Conservation (phyloP, 768 basidiomycete species). For the Termitomyces sp. region DNA sequence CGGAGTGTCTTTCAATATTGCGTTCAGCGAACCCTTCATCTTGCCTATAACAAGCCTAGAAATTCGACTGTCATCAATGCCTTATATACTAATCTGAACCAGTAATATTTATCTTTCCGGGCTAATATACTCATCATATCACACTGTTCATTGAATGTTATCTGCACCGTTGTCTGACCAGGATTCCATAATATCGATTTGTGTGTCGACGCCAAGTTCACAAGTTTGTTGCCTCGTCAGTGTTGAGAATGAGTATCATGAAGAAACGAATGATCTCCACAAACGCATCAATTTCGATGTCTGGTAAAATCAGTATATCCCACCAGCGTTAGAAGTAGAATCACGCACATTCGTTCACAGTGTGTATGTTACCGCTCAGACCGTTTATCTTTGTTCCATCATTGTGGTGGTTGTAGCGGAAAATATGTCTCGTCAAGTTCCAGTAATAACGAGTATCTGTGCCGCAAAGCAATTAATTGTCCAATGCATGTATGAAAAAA, state of each 20-base stretch:
- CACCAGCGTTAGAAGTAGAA: conserved; percentile 3
- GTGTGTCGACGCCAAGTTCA: not conserved
- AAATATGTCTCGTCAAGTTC: conserved; percentile 56
- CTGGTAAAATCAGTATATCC: conserved; percentile 23
- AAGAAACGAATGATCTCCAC: conserved; percentile 67
- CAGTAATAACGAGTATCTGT: conserved; percentile 58
- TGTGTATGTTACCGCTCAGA: conserved; percentile 48
- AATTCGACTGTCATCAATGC: not conserved
- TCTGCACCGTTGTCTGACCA: not conserved
- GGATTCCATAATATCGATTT: too few species aligned
- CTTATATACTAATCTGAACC: not conserved
- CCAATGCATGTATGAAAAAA: not conserved
- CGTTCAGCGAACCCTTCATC: not conserved
- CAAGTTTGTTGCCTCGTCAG: conserved; percentile 43
- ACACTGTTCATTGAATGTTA: not conserved
- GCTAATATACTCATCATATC: not conserved
- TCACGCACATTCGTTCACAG: conserved; percentile 63
- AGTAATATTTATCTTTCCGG: not conserved
- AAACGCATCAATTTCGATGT: conserved; percentile 42
- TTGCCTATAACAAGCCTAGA: too few species aligned
- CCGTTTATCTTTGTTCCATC: conserved; percentile 25
- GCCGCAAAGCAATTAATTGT: not conserved
- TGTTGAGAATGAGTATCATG: conserved; percentile 59
- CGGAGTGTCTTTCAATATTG: not conserved
- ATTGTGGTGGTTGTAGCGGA: conserved; percentile 56